A percentile compares a stretch with the other conserved stretches of the same genome.
Conservation (phyloP, 1,139 yeast genomes). For the Taiozyma sp. region DNA sequence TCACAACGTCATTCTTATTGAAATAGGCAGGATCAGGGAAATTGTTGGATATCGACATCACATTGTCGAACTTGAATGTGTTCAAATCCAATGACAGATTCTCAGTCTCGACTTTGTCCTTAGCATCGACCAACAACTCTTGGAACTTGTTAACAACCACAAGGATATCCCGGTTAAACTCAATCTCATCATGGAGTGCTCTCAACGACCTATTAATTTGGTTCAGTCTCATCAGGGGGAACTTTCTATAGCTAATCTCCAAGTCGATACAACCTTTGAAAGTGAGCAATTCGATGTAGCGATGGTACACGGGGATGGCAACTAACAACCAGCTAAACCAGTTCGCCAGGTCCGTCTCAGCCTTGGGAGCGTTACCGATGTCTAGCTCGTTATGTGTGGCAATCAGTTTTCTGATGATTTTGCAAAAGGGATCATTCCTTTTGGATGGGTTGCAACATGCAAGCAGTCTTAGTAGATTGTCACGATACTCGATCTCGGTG, state of each 20-base stretch:
- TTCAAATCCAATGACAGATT: conserved; percentile 21
- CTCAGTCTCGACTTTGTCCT: conserved; percentile 18
- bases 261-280: conserved; percentile 30
- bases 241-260: conserved; percentile 17
- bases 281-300: conserved; percentile 29
- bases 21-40: conserved; percentile 25
- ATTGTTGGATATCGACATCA: conserved; percentile 17
- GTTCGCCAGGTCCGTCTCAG: conserved; percentile 1
- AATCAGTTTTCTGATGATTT: conserved; percentile 3
- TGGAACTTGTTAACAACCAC: neutral
- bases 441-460: conserved; percentile 1
- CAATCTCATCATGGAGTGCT: conserved; percentile 1
- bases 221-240: conserved; percentile 35
- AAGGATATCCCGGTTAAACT: neutral
- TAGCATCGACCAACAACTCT: conserved; percentile 8
- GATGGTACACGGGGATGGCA: conserved; percentile 21
- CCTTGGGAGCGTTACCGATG: conserved; percentile 3
- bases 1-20: conserved; percentile 25
- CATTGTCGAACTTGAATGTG: conserved; percentile 24
- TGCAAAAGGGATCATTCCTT: neutral
- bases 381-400: conserved; percentile 9
- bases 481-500: conserved; percentile 3
- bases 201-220: conserved; percentile 28
- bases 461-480: neutral
- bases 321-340: conserved; percentile 11